Conservation (phyloP, 371 early-diverging fungal species). For the Encephalitozoon intestinalis region DNA sequence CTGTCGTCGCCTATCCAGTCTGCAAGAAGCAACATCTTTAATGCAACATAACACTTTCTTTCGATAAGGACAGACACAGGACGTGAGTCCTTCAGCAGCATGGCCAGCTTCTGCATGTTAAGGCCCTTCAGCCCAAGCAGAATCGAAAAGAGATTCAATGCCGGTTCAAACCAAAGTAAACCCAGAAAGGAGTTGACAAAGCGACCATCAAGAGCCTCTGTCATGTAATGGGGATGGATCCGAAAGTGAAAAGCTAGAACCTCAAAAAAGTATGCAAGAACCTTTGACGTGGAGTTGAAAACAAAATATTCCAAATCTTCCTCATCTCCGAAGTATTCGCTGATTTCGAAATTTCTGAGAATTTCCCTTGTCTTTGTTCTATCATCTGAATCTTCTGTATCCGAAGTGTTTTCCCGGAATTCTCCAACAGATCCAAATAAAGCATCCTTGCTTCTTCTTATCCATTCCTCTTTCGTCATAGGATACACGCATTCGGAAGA, state of each 20-base stretch:
- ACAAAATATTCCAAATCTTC: background rate
- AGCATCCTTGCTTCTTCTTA: background rate
- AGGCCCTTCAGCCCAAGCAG: background rate
- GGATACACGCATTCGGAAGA: background rate
- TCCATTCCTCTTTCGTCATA: conserved; percentile 1
- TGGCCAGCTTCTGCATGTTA: conserved; percentile 3
- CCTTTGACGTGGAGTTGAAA: background rate
- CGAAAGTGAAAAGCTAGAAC: conserved; percentile 17
- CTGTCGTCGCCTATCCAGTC: background rate
- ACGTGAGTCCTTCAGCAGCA: background rate
- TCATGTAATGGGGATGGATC: background rate
- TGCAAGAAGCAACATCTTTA: conserved; percentile 5
- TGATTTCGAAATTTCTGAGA: background rate
- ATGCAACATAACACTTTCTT: background rate
- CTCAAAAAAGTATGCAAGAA: conserved; percentile 6
- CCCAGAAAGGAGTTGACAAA: background rate
- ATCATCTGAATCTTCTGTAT: background rate
- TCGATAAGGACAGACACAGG: background rate
- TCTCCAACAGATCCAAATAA: background rate
- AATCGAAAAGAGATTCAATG: background rate
- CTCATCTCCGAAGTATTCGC: background rate
- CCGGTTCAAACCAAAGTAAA: background rate
- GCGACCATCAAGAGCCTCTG: background rate
- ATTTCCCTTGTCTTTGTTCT: background rate
- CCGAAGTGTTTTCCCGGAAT: background rate